These are phyloP conservation scores for Nyctanthes arbortristis DNA, from an alignment of 257 asterid genomes.

Conservation along the genomic window DNA sequence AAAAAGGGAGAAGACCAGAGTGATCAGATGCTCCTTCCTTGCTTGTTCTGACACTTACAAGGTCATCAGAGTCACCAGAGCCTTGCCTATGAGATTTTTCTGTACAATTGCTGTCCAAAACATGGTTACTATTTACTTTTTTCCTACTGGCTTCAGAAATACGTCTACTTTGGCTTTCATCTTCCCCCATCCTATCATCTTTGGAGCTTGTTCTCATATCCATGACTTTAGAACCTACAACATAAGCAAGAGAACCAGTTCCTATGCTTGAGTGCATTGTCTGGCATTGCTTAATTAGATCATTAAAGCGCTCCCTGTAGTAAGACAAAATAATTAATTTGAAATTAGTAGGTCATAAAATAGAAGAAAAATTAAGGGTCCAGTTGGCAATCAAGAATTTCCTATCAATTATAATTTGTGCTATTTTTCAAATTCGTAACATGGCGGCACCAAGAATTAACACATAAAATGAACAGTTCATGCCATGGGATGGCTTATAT, in stretches of 20 bases:
- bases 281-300: slow-evolving; percentile 85
- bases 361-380: not conserved
- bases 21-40: slow-evolving; percentile 64
- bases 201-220: slow-evolving; percentile 90
- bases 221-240: slow-evolving; percentile 95
- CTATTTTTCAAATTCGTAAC: too few species aligned
- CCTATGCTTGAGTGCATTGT: slow-evolving; percentile 95
- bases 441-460: too few species aligned
- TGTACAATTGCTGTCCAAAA: slow-evolving; percentile 42
- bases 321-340: slow-evolving; percentile 24
- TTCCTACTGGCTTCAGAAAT: slow-evolving; percentile 45
- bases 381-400: too few species aligned
- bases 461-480: too few species aligned
- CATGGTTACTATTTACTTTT: slow-evolving; percentile 39
- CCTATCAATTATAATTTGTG: too few species aligned
- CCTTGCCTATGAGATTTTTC: slow-evolving; percentile 52
- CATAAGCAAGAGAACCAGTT: slow-evolving; percentile 95
- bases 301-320: slow-evolving; percentile 81
- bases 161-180: slow-evolving; percentile 45
- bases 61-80: slow-evolving; percentile 73
- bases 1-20: slow-evolving; percentile 55
- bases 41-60: slow-evolving; percentile 62
- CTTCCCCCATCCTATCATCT: slow-evolving; percentile 58
- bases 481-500: too few species aligned
- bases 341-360: slow-evolving; percentile 7